Evolutionary conservation across 2,329 filamentous ascomycete species (phyloP).

Genomic region (Fusarium udum): DNA sequence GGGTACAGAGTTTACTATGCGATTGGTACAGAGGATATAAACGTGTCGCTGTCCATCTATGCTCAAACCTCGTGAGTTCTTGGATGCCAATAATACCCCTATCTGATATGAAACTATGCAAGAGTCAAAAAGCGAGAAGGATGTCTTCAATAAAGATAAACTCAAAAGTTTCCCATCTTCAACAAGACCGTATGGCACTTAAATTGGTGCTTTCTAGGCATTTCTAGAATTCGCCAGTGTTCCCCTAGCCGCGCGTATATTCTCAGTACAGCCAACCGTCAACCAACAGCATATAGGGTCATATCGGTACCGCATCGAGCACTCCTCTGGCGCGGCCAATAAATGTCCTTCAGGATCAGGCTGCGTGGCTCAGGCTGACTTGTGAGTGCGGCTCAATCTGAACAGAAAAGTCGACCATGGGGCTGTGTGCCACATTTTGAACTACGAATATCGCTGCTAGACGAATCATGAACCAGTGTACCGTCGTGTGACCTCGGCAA

Average conservation of each 20-base stretch:
- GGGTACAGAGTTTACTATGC: neutral
- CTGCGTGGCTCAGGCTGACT: neutral
- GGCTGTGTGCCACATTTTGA: neutral
- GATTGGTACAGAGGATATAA: neutral
- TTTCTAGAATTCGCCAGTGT: neutral
- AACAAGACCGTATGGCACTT: neutral
- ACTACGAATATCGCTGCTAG: neutral
- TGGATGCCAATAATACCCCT: neutral
- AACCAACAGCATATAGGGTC: neutral
- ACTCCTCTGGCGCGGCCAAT: neutral
- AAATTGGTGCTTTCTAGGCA: neutral
- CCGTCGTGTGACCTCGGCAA: slow-evolving; percentile 2
- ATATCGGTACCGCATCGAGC: neutral
- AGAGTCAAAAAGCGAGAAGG: neutral
- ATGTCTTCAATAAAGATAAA: neutral
- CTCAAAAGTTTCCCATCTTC: neutral
- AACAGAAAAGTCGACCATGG: neutral
- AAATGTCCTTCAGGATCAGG: neutral
- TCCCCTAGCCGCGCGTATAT: slow-evolving; percentile 9
- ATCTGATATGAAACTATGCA: neutral
- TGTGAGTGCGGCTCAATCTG: neutral
- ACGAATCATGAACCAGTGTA: slow-evolving; percentile 4
- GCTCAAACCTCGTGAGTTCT: neutral
- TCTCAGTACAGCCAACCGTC: neutral
- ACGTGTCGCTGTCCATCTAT: neutral